Base-by-base conservation (phyloP, 768 basidiomycete species). In the Piloderma croceum region DNA sequence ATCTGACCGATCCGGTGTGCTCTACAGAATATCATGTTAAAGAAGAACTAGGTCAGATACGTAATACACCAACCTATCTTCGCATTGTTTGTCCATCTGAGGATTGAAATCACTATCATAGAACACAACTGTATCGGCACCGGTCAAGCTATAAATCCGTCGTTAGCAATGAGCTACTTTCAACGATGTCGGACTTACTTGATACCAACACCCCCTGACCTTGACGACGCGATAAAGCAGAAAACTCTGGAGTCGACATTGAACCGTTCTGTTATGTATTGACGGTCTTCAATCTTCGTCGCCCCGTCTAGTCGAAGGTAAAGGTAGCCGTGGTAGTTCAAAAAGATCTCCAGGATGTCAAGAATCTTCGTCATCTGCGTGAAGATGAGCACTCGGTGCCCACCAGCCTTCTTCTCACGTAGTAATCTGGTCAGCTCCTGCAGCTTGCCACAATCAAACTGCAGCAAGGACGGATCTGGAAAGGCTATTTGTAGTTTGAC, bases 1-100 rank as follows among this genome's bases (percentile, higher is more conserved):
- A 90, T 90, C 60, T 97, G 94, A 7, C 94, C 94, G 47, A 99
- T 97, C n/a, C 94, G 88, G 58, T 99, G 94, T 0, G 93, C 94
- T 34, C 93, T 89, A 46, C 6, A 13, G 38, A 32, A 27, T 22
- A 38, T 47, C 24, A 32, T 25, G 31, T 21, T 12, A 11, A 6
- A 3, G n/a, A 27, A 23, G 13, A 12, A 20, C 24, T 1, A 24
- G 38, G 6, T n/a, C n/a, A n/a, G 4, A 35, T 23, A 25, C 31
- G 11, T 15, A 29, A 19, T 31, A 3, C n/a, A 51, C 74, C 46
- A 56, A 83, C 82, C 85, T 74, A 62, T 97, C 94, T 62, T 93
- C 90, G 51, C 96, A 97, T 57, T 99, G 94, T 33, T 86, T 71
- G 59, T 99, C 94, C 88, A 94, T 96, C 59, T 96, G 93, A 1